Evolutionary conservation across 257 asterid species (phyloP), one percentile per base, ranked within the genome.

Genomic region (Salvia hispanica): DNA sequence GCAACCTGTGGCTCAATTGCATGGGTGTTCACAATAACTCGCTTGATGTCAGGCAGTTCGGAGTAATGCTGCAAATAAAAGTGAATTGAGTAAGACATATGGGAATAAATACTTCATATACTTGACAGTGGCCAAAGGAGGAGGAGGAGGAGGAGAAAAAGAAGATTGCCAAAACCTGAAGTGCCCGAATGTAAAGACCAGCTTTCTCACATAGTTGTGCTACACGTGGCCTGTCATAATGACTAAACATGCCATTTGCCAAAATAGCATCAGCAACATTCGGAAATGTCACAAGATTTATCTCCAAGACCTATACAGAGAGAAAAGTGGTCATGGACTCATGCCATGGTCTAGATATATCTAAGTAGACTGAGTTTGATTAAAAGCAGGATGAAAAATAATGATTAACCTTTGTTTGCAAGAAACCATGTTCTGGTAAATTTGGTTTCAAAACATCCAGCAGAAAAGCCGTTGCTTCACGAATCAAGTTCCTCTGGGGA

Each of bases 231-330:
- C 98, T 88, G 70, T 94, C 99, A 84, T 94, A 91, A 77, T 94
- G 97, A 78, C 96, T 91, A 67, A 94, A 94, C 99, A 94, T 94
- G 51, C 97, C 99, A 75, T 94, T 94, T 31, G 99, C 99, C 82
- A 94, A 83, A 74, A 94, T 91, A 58, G 99, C 99, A 82, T 91
- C 99, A 7, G 99, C 99, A 64, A 94, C 99, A 89, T 94, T 94
- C 6, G 98, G 99, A 64, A 91, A 94, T 12, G 99, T 91, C 76
- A 94, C 96, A 4, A 91, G 95, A 69, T 94, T 94, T 73, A 91
- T 89, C 78, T 94, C 99, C 82, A 94, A 73, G 62, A 91, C 99
- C 99, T 94, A 72, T 47, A 79, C 37, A 67, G 54, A 74, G 62
- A 74, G 14, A 53, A 18, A 44, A 34, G 53, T 71, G 54, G 55